Evolutionary conservation across 2,329 filamentous ascomycete species (phyloP), one percentile per base, ranked within the genome.

Genomic region (Monilinia aucupariae): DNA sequence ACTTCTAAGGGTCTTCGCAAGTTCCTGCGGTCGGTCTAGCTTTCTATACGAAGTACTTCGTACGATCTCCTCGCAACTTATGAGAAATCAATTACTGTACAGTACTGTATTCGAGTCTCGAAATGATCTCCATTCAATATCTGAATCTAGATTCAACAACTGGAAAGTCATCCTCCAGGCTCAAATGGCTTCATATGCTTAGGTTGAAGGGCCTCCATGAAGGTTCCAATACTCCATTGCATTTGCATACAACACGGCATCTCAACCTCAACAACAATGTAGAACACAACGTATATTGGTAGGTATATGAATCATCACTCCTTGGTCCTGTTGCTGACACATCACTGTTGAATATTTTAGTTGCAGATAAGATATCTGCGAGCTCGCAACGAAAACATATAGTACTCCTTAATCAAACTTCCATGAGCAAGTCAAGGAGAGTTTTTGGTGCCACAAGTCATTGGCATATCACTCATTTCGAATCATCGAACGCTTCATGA

Each of bases 241-340:
- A 43, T 20, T 17, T 43, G 41, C 41, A 43, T 17, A 27, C 39
- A 47, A 56, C 41, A 56, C 54, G 13, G 34, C 54, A 25, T 47
- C 54, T 47, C 54, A 56, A 56, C 41, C 54, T 56, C 54, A 56
- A 56, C 54, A 56, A 47, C 25, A 47, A 47, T 25, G 54, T 9
- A 34, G 30, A 47, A 45, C 12, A 8, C 41, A 30, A 47, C 30
- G n/a, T 34, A 41, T 20, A 25, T 37, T 22, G n/a, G 12, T 10
- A 47, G 12, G n/a, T 20, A 45, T 45, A 48, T 48, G 45, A 20
- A 43, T 41, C 22, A 55, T 22, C 6, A 32, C 27, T 12, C 27
- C 8, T 47, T 25, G 13, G 8, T 22, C 2, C n/a, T 56, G 12
- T 45, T 45, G 41, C 54, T 47, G 15, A 20, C 22, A 2, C 7